These are phyloP conservation scores for Penicillium paradoxum DNA, from an alignment of 495 filamentous ascomycete genomes.

Conservation along the genomic window DNA sequence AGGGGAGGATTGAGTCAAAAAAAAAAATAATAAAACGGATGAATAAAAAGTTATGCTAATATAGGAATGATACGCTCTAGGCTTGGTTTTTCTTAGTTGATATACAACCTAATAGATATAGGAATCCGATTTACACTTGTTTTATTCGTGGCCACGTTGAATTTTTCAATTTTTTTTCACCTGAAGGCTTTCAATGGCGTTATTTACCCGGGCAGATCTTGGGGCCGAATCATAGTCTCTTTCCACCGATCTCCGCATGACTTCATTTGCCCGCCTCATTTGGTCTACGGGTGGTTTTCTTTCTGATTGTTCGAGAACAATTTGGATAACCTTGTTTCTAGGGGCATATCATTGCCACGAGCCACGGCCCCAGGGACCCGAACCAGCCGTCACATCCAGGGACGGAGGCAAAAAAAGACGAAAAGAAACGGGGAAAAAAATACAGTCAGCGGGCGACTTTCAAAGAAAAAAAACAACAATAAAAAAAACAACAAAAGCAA, in stretches of 20 bases:
- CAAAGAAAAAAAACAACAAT: neutral
- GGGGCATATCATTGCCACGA: conserved; percentile 5
- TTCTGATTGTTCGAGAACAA: neutral
- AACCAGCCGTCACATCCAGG: neutral
- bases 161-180: conserved; percentile 13
- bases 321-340: neutral
- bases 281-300: no score
- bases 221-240: conserved; percentile 9
- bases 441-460: neutral
- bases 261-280: neutral
- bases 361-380: conserved; percentile 4
- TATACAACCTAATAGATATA: no score
- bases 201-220: conserved; percentile 22
- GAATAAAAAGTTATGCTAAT: conserved; percentile 6
- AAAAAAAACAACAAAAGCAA: no score
- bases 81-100: no score
- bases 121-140: no score
- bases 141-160: conserved; percentile 12
- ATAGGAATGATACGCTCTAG: no score
- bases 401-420: neutral
- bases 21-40: conserved; percentile 13
- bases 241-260: conserved; percentile 15
- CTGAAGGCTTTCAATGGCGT: conserved; percentile 2
- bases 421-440: neutral
- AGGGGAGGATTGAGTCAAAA: conserved; percentile 23